Base-by-base conservation (phyloP, 352 stramenopile genomes). In the Pythium plurisporium region DNA sequence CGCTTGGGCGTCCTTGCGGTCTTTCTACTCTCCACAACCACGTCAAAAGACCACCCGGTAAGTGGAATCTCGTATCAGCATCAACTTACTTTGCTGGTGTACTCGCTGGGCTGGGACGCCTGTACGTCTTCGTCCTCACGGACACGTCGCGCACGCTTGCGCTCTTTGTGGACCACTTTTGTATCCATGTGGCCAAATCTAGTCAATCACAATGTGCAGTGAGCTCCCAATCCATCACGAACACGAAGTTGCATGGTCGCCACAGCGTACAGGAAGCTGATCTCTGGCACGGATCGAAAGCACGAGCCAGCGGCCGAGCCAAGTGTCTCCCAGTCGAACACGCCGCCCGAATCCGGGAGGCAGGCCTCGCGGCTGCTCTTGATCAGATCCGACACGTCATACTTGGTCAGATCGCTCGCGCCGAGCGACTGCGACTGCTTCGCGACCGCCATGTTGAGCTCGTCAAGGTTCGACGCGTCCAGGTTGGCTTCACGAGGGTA, bases 401-500 rank as follows among this genome's bases (percentile, higher is more conserved):
- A 93, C 76, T 93, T 90, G 47, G 79, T 90, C 22, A 90, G 58
- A 52, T 93, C 80, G 49, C 77, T 91, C 0, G 82, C 71, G 15
- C 80, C 75, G 27, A 93, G 61, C 1, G 79, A 70, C 43, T 90
- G 72, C 5, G 74, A 84, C 69, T 93, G 82, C 59, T 91, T 91
- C 29, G 72, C 66, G 11, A 93, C 76, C 0, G 82, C 78, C 31
- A 75, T 72, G 57, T 90, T 93, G 37, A 93, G 76, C 51, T 93
- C 82, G 55, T 93, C 82, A 34, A 93, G 68, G 52, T 93, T 93
- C 31, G 65, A 86, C 19, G 82, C 82, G 48, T 93, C 82, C 45
- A 93, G 50, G 57, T 93, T 93, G 43, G 82, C 82, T 47, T 93
- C 82, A 7, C 82, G 78, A 31, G 82, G 80, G 61, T 91, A 93